Conservation (phyloP, 2,329 filamentous ascomycete genomes). For the Penicillium sp. region DNA sequence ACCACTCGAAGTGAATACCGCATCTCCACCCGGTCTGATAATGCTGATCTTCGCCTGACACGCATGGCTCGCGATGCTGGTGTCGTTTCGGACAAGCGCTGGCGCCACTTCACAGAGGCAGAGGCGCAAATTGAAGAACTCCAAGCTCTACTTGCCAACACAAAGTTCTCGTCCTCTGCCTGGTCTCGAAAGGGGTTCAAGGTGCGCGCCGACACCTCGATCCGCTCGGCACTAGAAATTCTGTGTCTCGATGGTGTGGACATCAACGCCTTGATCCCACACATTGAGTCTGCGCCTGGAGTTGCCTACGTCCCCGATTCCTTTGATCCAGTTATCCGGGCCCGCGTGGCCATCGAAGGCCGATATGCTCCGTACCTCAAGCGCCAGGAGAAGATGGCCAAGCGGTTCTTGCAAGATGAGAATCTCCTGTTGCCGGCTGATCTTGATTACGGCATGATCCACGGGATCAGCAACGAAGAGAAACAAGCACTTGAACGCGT, state of each 20-base stretch:
- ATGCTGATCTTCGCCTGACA: constrained; percentile 86
- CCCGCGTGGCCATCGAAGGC: constrained; percentile 76
- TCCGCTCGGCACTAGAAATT: constrained; percentile 75
- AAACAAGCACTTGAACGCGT: constrained; percentile 68
- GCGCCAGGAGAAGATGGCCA: constrained; percentile 67
- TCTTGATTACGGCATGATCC: constrained; percentile 72
- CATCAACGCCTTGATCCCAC: constrained; percentile 57
- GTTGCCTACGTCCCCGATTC: constrained; percentile 51
- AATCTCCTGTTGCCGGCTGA: constrained; percentile 68
- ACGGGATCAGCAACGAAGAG: constrained; percentile 78
- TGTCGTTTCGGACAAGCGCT: constrained; percentile 75
- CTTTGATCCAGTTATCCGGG: constrained; percentile 56
- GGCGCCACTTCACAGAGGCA: constrained; percentile 68
- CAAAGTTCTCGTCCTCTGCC: constrained; percentile 58
- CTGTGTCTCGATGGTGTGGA: constrained; percentile 66
- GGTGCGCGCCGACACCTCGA: constrained; percentile 64
- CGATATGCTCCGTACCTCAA: constrained; percentile 83
- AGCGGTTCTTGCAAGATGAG: constrained; percentile 74
- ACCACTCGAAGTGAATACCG: constrained; percentile 94
- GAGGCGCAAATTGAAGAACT: constrained; percentile 68
- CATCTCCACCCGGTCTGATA: constrained; percentile 88
- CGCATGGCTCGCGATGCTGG: constrained; percentile 73
- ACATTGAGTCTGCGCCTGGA: constrained; percentile 46
- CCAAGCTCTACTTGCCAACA: constrained; percentile 58
- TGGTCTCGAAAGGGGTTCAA: constrained; percentile 73